phyloP scores from a whole-genome alignment of 108 stramenopile genomes.

The Discostella pseudostelligera region DNA sequence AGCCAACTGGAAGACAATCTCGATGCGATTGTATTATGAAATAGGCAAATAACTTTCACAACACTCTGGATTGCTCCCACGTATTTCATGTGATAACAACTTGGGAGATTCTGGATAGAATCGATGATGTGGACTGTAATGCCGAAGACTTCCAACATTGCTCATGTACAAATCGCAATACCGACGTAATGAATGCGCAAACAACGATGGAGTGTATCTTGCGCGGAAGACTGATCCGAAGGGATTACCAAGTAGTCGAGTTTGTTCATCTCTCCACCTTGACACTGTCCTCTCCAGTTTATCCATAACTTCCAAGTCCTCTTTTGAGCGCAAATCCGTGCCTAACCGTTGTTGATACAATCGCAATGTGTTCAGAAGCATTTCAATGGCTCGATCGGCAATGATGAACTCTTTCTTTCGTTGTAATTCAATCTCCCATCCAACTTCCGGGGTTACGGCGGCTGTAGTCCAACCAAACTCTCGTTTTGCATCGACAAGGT shows the following conservation, averaged over 20 bases:
- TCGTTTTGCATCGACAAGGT: constrained; percentile 94
- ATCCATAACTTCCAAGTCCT: constrained; percentile 71
- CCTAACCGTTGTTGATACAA: constrained; percentile 67
- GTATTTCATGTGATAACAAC: constrained; percentile 75
- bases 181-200: constrained; percentile 42
- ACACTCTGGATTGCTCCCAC: constrained; percentile 47
- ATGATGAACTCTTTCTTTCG: constrained; percentile 50
- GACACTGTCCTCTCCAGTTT: constrained; percentile 71
- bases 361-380: constrained; percentile 66
- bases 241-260: constrained; percentile 71
- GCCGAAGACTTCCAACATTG: constrained; percentile 60
- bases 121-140: constrained; percentile 81
- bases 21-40: no score
- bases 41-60: constrained; percentile 55
- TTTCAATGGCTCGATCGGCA: constrained; percentile 69
- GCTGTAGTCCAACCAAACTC: constrained; percentile 90
- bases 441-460: constrained; percentile 85
- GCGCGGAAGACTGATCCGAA: constrained; percentile 88
- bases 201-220: constrained; percentile 70
- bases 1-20: no score
- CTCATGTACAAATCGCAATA: constrained; percentile 58
- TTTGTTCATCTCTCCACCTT: constrained; percentile 77
- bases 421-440: constrained; percentile 63
- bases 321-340: constrained; percentile 42
- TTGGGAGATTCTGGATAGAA: constrained; percentile 84